Evolutionary conservation across 495 filamentous ascomycete genomes (phyloP), one percentile per base, ranked within the genome.

Genomic region (Penicillium flavigenum): DNA sequence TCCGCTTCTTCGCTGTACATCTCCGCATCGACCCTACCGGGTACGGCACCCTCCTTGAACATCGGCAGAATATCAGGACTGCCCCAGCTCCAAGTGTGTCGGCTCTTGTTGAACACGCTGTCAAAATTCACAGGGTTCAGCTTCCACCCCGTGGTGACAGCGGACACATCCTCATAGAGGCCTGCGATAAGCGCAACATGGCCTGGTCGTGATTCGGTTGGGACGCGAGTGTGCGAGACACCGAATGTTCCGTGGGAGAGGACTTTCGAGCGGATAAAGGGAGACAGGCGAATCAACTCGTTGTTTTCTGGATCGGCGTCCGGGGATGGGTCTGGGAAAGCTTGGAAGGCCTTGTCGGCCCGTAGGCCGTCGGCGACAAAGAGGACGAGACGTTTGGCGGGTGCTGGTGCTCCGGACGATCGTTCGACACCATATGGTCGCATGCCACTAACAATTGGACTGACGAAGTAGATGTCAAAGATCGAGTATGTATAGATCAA

Each of bases 381-480:
- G 12, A 99, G 83, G 52, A 99, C 87, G 47, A 99, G 83, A 52
- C 95, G 85, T 73, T 90, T 87, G 5, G 95, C 92, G 26, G 94
- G 94, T 14, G 91, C 83, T 71, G 86, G 83, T n/a, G 67, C 70
- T 39, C 75, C 77, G 20, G 74, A 56, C 36, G 84, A 75, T 49
- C 88, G 77, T 45, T 91, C 84, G 41, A 94, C 80, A 34, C 73
- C 74, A 74, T 89, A 93, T 50, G 89, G 80, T 62, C 80, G 83
- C 95, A 99, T 98, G 65, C 95, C 95, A 80, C 85, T 88, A 38
- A 98, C 95, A 62, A 99, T 95, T 17, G 95, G 95, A 67, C 92
- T 96, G 61, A 97, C 91, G 70, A 99, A 99, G 76, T 99, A 99
- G 60, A 98, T 96, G 70, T 98, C 95, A 72, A 99, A 99, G 61